Conservation (phyloP, 495 filamentous ascomycete species). For the Annulohypoxylon stygium region DNA sequence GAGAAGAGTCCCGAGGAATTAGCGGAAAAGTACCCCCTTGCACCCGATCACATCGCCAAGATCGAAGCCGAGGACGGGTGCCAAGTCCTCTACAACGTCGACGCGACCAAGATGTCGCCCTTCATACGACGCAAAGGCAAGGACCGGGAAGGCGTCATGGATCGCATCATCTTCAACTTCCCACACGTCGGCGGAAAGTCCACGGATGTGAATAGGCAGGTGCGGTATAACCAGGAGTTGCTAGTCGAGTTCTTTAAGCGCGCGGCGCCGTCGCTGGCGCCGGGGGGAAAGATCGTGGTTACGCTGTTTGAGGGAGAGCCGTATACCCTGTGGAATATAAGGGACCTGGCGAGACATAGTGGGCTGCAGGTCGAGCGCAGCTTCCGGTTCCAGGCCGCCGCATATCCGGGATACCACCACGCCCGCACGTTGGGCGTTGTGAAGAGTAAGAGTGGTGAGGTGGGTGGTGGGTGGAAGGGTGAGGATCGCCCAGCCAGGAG, state of each 20-base stretch:
- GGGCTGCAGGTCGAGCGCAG: constrained; percentile 81
- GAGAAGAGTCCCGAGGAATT: constrained; percentile 63
- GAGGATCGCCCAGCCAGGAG: constrained; percentile 81
- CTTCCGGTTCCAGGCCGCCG: constrained; percentile 78
- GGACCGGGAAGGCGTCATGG: constrained; percentile 66
- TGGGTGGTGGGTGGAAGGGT: constrained; percentile 74
- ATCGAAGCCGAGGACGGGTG: constrained; percentile 61
- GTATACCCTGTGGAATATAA: constrained; percentile 95
- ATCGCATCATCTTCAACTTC: constrained; percentile 93
- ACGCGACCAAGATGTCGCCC: constrained; percentile 77
- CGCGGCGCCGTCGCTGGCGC: constrained; percentile 57
- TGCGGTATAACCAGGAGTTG: constrained; percentile 90
- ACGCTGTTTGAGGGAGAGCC: constrained; percentile 93
- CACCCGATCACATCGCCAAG: constrained; percentile 67
- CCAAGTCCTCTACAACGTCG: constrained; percentile 74
- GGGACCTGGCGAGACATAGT: constrained; percentile 82
- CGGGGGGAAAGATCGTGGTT: constrained; percentile 78
- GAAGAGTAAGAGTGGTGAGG: constrained; percentile 66
- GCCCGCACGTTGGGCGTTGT: constrained; percentile 88
- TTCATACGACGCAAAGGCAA: constrained; percentile 54
- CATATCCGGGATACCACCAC: constrained; percentile 89
- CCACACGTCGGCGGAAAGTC: constrained; percentile 93
- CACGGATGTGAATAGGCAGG: constrained; percentile 94
- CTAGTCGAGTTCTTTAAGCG: constrained; percentile 84
- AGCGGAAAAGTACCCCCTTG: constrained; percentile 82